Percentiles rank a stretch among this genome's conserved stretches.
phyloP scores from a whole-genome alignment of 164 flowering plant species.

The Malania oleifera region DNA sequence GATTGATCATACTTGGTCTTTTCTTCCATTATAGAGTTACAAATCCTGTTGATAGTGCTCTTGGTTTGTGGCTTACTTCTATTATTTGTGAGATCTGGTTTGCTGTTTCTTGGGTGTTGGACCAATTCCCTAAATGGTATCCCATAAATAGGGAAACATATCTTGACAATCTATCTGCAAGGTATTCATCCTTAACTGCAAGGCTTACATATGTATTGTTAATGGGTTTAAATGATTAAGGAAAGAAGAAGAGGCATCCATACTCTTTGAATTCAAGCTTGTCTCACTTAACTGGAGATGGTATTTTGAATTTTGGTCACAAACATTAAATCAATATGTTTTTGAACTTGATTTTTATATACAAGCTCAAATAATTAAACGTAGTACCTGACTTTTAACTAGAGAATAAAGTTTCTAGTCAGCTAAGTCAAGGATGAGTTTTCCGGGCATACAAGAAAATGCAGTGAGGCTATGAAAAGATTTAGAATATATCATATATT shows the following conservation, averaged over 20 bases:
- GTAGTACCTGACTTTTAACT: too few species aligned
- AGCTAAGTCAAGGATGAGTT: neutral
- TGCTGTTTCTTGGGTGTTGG: conserved; percentile 91
- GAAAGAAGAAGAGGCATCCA: too few species aligned
- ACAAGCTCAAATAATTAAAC: too few species aligned
- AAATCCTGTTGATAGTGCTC: conserved; percentile 87
- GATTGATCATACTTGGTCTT: conserved; percentile 73
- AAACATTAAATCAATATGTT: too few species aligned
- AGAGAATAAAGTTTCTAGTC: too few species aligned
- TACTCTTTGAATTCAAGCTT: too few species aligned
- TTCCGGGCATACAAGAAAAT: neutral
- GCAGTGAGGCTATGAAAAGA: neutral
- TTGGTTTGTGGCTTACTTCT: conserved; percentile 87
- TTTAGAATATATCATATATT: too few species aligned
- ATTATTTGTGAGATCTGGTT: conserved; percentile 98
- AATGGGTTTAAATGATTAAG: too few species aligned
- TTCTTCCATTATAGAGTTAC: conserved; percentile 89
- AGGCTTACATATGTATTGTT: conserved; percentile 1
- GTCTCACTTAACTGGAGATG: too few species aligned
- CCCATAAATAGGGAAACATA: conserved; percentile 69
- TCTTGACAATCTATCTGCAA: conserved; percentile 62
- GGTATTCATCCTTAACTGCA: conserved; percentile 36
- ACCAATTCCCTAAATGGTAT: conserved; percentile 97
- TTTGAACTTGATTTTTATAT: too few species aligned
- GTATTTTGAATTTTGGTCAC: too few species aligned